Evolutionary conservation across 2,329 filamentous ascomycete genomes (phyloP), one percentile per base, ranked within the genome.

Genomic region (Talaromyces sp.): DNA sequence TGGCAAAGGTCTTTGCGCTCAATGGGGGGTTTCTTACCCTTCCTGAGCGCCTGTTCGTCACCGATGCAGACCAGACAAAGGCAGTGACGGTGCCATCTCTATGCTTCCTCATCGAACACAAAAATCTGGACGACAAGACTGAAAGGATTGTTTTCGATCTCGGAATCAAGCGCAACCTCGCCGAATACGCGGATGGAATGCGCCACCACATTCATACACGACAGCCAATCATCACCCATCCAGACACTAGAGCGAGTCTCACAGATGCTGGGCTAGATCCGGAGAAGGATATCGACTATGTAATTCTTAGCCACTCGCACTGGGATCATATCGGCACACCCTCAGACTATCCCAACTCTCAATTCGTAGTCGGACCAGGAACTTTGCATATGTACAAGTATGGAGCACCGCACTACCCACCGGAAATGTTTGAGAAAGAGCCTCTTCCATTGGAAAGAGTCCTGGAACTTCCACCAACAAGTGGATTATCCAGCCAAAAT

Each of bases 281-380:
- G 50, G n/a, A 26, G 14, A 53, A 53, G 21, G 70, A 73, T 9
- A 68, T 80, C 12, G 67, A 79, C 57, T 68, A 70, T 7, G 72
- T 81, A 5, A 71, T 85, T 6, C 68, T 84, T 1, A 81, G 78
- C 64, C 83, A 86, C 62, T 75, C 82, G 0, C 83, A 86, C 65
- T 85, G 81, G 75, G 83, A 86, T 65, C 84, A 86, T 62, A 75
- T 81, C 43, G 84, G 83, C 17, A 83, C 81, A 5, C 80, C 82
- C 0, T 69, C 73, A 1, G 81, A 43, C 64, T 86, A 83, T 62
- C 62, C 74, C 0, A 69, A 72, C 12, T 74, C 81, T 0, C 72
- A 73, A 2, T 84, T 85, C 63, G 64, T 81, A 3, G 79, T 85
- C 10, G 84, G 84, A 0, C 70, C 74, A 3, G 80, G 50, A 6